Evolutionary conservation across 140 eudicot species (phyloP), one percentile per base, ranked within the genome.

Genomic region (Erigeron philadelphicus): DNA sequence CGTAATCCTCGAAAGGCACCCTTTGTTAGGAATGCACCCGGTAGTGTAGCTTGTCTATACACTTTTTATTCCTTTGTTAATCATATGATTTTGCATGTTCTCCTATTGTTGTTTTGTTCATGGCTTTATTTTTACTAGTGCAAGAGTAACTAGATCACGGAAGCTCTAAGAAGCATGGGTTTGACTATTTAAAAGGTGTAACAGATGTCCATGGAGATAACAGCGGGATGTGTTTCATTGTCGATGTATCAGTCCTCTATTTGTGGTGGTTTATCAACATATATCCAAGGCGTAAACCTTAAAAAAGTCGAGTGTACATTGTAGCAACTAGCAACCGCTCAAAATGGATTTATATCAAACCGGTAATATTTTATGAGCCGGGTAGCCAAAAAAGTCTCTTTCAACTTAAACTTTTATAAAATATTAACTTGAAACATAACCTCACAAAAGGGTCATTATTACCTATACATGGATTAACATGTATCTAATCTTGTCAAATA

Each of bases 191-290:
- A 76, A 87, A 89, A 84, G 96, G 97, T 17, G 79, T 80, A 43
- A 83, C 95, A 67, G 89, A 94, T 61, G 81, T 66, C 46, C 81
- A 74, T 70, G 94, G 88, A 7, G 86, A 87, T 62, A 87, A 83
- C 75, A 89, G 79, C 10, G 79, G 95, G 87, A 89, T 87, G 84
- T 74, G 89, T 73, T 94, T 94, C 54, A 80, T 94, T 35, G 97
- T 89, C 49, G 95, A 94, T 58, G 56, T 4, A 35, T 17, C n/a
- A 10, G 9, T 13, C 9, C 31, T 9, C 17, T 31, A 59, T 9
- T 59, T 31, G 44, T 11, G 45, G 43, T 16, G n/a, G 18, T 17
- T 42, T 12, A 43, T 42, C 46, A 25, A 50, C 31, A 68, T 12
- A 1, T 42, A 17, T 43, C 19, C 9, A 3, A 13, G 6, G 17